Conservation (phyloP, 1,139 yeast genomes). For the Eremothecium coryli region DNA sequence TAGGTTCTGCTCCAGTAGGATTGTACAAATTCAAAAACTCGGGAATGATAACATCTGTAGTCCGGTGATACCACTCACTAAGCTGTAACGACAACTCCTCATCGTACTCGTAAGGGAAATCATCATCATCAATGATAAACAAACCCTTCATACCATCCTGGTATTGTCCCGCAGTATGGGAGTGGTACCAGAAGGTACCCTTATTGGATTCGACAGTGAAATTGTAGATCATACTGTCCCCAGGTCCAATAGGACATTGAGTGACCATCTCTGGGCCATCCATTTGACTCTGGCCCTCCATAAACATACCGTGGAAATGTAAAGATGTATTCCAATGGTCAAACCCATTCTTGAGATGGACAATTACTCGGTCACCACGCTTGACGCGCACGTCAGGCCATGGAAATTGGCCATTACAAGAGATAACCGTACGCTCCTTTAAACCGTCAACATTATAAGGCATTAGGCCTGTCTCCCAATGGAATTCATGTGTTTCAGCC, state of each 20-base stretch:
- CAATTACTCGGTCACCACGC: constrained; percentile 66
- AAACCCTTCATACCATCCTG: constrained; percentile 88
- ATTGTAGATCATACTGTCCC: constrained; percentile 58
- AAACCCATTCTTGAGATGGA: constrained; percentile 63
- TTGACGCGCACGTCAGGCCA: constrained; percentile 66
- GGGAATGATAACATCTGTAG: constrained; percentile 43
- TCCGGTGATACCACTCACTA: constrained; percentile 79
- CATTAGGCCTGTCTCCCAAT: constrained; percentile 71
- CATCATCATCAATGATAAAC: constrained; percentile 49
- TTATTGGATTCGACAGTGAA: constrained; percentile 73
- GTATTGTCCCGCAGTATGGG: constrained; percentile 78
- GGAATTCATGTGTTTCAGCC: constrained; percentile 54
- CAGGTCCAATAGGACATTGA: constrained; percentile 83
- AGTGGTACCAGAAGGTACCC: constrained; percentile 94
- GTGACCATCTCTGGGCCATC: constrained; percentile 85
- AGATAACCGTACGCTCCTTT: constrained; percentile 55
- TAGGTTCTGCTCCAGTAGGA: constrained; percentile 96
- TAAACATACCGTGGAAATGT: constrained; percentile 91
- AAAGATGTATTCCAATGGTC: constrained; percentile 58
- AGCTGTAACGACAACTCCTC: constrained; percentile 63
- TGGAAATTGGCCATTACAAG: constrained; percentile 80
- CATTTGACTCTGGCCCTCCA: constrained; percentile 59
- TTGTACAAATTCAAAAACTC: constrained; percentile 60
- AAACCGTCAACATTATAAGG: constrained; percentile 70
- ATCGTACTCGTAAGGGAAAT: constrained; percentile 52